phyloP scores from a whole-genome alignment of 2,329 filamentous ascomycete genomes.

The Xylariaceae sp. region DNA sequence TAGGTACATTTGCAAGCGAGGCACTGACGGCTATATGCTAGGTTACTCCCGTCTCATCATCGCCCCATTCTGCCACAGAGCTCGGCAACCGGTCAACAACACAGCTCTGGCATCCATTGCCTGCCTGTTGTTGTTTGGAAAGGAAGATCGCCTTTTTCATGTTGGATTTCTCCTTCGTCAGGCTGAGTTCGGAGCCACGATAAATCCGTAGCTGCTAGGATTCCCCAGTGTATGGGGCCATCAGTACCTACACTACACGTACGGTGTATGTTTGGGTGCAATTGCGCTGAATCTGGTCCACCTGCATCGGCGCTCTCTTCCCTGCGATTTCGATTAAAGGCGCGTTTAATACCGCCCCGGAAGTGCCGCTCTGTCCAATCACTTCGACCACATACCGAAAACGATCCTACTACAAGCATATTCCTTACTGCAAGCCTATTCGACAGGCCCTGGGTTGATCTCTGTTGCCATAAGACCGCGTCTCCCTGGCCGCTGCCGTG shows the following conservation, averaged over 20 bases:
- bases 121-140: neutral
- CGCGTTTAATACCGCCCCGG: conserved; percentile 5
- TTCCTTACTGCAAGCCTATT: no score
- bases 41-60: no score
- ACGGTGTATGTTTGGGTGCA: no score
- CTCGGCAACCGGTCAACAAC: no score
- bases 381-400: no score
- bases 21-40: conserved; percentile 3
- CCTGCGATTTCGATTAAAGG: conserved; percentile 1
- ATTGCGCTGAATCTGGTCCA: neutral
- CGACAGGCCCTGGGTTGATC: no score
- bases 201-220: no score
- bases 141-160: neutral
- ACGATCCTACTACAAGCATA: no score
- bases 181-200: no score
- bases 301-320: neutral
- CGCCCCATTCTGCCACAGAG: no score
- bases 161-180: conserved; percentile 1
- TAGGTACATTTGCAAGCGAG: neutral
- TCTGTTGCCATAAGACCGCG: neutral
- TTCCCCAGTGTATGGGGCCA: conserved; percentile 1
- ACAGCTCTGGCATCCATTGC: neutral
- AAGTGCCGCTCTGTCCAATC: conserved; percentile 7
- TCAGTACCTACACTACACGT: no score
- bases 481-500: conserved; percentile 1